Conservation (phyloP, 306 rosid genomes). For the Vigna trinervia region DNA sequence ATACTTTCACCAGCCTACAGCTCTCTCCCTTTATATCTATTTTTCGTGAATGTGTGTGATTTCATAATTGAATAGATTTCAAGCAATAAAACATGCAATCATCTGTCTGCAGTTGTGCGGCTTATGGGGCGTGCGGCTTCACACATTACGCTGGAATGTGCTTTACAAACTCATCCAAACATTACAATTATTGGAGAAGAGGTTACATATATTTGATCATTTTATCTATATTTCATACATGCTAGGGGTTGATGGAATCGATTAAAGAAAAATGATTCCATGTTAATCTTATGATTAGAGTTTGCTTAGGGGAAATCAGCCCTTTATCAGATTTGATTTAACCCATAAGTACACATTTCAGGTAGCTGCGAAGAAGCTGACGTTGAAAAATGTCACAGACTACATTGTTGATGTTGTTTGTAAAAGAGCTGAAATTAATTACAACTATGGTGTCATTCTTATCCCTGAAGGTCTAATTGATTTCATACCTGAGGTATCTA, state of each 20-base stretch:
- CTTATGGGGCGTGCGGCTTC: slow-evolving; percentile 99
- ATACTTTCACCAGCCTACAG: neutral
- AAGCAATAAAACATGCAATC: slow-evolving; percentile 3
- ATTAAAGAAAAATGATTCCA: slow-evolving; percentile 19
- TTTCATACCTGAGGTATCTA: slow-evolving; percentile 96
- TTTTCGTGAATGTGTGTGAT: neutral
- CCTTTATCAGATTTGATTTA: slow-evolving; percentile 27
- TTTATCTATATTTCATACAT: neutral
- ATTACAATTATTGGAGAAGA: slow-evolving; percentile 96
- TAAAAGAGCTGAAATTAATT: slow-evolving; percentile 76
- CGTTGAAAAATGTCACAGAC: slow-evolving; percentile 96
- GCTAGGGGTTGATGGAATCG: neutral
- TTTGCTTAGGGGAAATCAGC: slow-evolving; percentile 14
- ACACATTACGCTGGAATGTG: slow-evolving; percentile 97
- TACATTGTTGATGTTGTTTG: slow-evolving; percentile 82
- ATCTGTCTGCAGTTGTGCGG: slow-evolving; percentile 84
- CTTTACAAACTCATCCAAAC: slow-evolving; percentile 98
- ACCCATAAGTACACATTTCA: slow-evolving; percentile 53
- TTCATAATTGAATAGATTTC: slow-evolving; percentile 14
- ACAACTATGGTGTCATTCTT: slow-evolving; percentile 95
- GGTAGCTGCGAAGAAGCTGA: slow-evolving; percentile 95
- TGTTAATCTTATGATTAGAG: slow-evolving; percentile 16
- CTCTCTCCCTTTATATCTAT: neutral
- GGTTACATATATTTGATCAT: slow-evolving; percentile 53
- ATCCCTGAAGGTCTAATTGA: slow-evolving; percentile 99